phyloP scores from a whole-genome alignment of 345 rosid genomes.

The Melastoma malabathricum region DNA sequence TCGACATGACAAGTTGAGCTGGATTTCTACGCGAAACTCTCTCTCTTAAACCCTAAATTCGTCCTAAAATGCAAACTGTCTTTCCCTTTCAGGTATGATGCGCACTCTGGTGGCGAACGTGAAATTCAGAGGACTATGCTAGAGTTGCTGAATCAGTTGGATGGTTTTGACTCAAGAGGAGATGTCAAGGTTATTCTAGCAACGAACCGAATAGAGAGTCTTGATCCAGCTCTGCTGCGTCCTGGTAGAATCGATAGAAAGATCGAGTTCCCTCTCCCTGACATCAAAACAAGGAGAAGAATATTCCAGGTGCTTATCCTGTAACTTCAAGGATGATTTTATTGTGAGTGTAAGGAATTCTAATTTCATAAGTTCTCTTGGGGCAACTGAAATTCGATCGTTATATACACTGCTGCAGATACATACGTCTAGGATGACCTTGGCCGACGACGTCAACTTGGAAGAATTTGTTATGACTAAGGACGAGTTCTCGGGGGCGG shows the following conservation, averaged over 20 bases:
- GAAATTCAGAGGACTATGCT: conserved; percentile 99
- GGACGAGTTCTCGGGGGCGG: conserved; percentile 97
- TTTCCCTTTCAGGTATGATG: conserved; percentile 49
- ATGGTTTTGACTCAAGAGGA: conserved; percentile 96
- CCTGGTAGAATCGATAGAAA: conserved; percentile 95
- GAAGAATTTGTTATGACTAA: conserved; percentile 99
- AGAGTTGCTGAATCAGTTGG: conserved; percentile 85
- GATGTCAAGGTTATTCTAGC: conserved; percentile 97
- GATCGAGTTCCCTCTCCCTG: conserved; percentile 98
- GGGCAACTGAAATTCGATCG: background rate
- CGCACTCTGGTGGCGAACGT: conserved; percentile 95
- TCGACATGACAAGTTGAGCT: background rate
- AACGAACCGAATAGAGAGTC: conserved; percentile 85
- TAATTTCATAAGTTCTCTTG: background rate
- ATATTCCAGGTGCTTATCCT: conserved; percentile 62
- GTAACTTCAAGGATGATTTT: background rate
- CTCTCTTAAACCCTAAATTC: background rate
- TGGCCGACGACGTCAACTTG: conserved; percentile 89
- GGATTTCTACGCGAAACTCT: background rate
- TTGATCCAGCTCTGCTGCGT: conserved; percentile 94
- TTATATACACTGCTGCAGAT: conserved; percentile 30
- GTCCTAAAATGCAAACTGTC: background rate
- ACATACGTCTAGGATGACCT: conserved; percentile 93
- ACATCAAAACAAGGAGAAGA: conserved; percentile 92
- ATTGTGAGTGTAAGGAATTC: background rate